Conservation (phyloP, 768 basidiomycete species). For the Trametes villosa region DNA sequence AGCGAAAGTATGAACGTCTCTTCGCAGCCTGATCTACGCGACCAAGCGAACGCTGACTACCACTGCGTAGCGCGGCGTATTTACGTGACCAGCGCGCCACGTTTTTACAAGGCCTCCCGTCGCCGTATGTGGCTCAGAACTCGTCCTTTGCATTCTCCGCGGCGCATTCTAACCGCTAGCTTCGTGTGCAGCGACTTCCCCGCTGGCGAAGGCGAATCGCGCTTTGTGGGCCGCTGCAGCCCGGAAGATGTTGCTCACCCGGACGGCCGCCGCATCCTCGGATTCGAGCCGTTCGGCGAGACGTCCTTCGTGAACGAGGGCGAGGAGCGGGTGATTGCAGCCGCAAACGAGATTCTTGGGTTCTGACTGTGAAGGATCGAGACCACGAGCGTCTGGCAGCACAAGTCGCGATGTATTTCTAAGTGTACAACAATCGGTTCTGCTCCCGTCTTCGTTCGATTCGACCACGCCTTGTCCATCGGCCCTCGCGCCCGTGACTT, state of each 20-base stretch:
- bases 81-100: slow-evolving; percentile 63
- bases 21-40: neutral
- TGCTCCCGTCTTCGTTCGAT: neutral
- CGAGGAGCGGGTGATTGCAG: slow-evolving; percentile 29
- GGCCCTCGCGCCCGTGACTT: neutral
- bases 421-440: neutral
- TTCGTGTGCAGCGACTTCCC: slow-evolving; percentile 56
- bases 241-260: slow-evolving; percentile 41
- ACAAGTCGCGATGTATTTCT: neutral
- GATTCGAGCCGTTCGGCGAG: slow-evolving; percentile 44
- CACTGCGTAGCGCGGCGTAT: slow-evolving; percentile 50
- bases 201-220: slow-evolving; percentile 45
- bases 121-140: slow-evolving; percentile 48
- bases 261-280: slow-evolving; percentile 46
- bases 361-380: slow-evolving; percentile 13
- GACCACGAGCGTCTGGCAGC: no score
- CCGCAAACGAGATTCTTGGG: slow-evolving; percentile 32
- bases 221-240: slow-evolving; percentile 41
- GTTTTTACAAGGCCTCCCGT: slow-evolving; percentile 60
- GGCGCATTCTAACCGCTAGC: neutral
- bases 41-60: neutral
- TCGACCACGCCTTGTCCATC: neutral
- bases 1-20: slow-evolving; percentile 40
- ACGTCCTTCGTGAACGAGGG: slow-evolving; percentile 6
- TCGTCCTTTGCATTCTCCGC: slow-evolving; percentile 27